Percentiles rank a stretch among this genome's conserved stretches.
These are phyloP conservation scores for Exophiala sideris DNA, from an alignment of 2,329 filamentous ascomycete genomes.

Conservation along the genomic window DNA sequence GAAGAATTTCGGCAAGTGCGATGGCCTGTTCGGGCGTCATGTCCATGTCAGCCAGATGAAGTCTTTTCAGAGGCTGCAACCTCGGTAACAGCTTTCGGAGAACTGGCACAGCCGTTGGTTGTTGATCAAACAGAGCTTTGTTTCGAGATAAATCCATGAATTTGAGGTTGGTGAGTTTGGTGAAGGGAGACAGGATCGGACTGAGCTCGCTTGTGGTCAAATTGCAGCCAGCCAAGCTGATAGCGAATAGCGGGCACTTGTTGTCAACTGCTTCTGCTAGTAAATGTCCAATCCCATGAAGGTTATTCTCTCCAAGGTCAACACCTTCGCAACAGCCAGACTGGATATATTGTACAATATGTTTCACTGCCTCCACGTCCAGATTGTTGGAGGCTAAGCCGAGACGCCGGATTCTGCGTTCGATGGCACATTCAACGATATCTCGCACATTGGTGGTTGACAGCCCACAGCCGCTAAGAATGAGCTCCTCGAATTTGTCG, in stretches of 20 bases:
- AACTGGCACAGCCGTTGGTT: conserved; percentile 69
- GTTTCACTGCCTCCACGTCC: conserved; percentile 67
- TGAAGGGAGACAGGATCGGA: conserved; percentile 70
- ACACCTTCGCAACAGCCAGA: conserved; percentile 79
- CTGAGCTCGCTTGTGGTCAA: conserved; percentile 69
- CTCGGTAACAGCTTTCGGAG: conserved; percentile 82
- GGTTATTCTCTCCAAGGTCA: conserved; percentile 82
- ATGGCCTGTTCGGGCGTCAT: conserved; percentile 87
- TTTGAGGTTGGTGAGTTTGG: conserved; percentile 67
- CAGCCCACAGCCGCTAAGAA: conserved; percentile 75
- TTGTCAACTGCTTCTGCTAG: conserved; percentile 53
- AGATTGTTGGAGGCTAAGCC: conserved; percentile 81
- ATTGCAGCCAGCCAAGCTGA: conserved; percentile 84
- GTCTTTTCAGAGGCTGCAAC: conserved; percentile 71
- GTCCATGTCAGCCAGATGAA: conserved; percentile 81
- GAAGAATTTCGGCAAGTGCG: conserved; percentile 82
- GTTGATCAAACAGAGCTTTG: conserved; percentile 68
- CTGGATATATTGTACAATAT: conserved; percentile 72
- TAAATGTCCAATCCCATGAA: conserved; percentile 45
- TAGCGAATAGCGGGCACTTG: conserved; percentile 64
- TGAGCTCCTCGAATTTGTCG: conserved; percentile 75
- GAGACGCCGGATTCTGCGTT: conserved; percentile 72
- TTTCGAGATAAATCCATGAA: conserved; percentile 95
- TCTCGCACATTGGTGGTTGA: conserved; percentile 67
- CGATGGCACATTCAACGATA: conserved; percentile 77